Base-by-base conservation (phyloP, 148 eudicot species). In the Dianthus caryophyllus region DNA sequence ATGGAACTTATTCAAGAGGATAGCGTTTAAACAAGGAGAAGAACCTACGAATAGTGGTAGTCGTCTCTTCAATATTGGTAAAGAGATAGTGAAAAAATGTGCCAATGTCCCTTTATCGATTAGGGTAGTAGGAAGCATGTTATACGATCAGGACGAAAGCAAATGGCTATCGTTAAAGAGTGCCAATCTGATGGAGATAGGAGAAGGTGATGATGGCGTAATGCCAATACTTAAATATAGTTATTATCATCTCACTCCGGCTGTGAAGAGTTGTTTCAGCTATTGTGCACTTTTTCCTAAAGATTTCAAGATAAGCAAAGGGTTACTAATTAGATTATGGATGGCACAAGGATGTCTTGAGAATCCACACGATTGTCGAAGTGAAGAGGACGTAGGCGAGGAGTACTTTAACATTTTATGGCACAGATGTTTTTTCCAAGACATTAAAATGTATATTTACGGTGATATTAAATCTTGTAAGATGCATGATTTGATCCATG, bases 221-320 rank as follows among this genome's bases (percentile, higher is more conserved):
- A 39, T 73, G 36, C 49, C 58, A 0, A 57, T 72, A 20, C 43
- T 81, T 20, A 78, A 65, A 41, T 39, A 71, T 33, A 77, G 85
- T 27, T 84, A 79, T 25, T 59, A 77, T 67, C 61, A 75, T 13
- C 71, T 84, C 18, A 63, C 70, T 1, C 22, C 70, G 0, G 16
- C 50, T 5, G 38, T 84, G 29, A 82, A 81, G 68, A 64, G 66
- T 7, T 84, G 88, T 26, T 84, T 81, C 66, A 76, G 78, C 6
- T 79, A 64, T 20, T 81, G 88, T 36, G 73, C 85, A 12, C 44
- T 84, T 7, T 84, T 75, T 30, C 80, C 81, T 1, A 79, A 81
- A 61, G 78, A 73, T 67, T 27, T 6, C 25, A 0, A 0, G 5
- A 55, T 81, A 15, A 0, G 44, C 0, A 75, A 43, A 55, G 51